Evolutionary conservation across 1,284 basidiomycete species (phyloP), one percentile per base, ranked within the genome.

Genomic region (Uromyces viciae-fabae): DNA sequence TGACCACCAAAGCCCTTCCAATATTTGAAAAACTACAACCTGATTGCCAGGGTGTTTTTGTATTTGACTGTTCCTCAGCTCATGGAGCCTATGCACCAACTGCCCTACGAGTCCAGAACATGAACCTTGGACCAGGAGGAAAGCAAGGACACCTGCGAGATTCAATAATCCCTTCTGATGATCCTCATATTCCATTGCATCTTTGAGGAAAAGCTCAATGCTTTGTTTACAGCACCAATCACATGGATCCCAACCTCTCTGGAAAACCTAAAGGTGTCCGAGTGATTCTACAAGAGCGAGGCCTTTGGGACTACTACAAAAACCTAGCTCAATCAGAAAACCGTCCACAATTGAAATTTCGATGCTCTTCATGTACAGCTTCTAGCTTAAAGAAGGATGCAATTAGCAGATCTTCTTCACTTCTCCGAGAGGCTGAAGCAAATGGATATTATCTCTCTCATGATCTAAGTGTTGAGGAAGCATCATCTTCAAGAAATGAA

Each of bases 11-110:
- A 25, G 52, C n/a, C 3, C 15, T 75, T 25, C 74, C 74, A 17
- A 75, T 64, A 0, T 75, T 75, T 4, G 28, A 75, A 36, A 19
- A 15, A 17, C 43, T 75, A 25, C 74, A 75, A 19, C 56, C 74
- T 9, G 31, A 75, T 25, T 38, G 3, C 14, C 56, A 75, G 25
- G 56, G 54, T 40, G 54, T 75, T 4, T 75, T 64, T 42, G 22
- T 75, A 0, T 75, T 75, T 75, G 74, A 75, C 56, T 75, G 54
- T 40, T 75, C 38, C 0, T 75, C 74, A 15, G 56, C 58, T 3
- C 74, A 75, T 64, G 33, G 40, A 19, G 56, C 73, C 19, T 42
- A 75, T n/a, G 14, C 25, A 46, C 17, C 46, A 1, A 17, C 14
- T 25, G 74, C 74, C 4, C 54, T 75, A 7, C 15, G 33, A 8